Evolutionary conservation across 345 rosid species (phyloP).

Genomic region (Bretschneidera sinensis): DNA sequence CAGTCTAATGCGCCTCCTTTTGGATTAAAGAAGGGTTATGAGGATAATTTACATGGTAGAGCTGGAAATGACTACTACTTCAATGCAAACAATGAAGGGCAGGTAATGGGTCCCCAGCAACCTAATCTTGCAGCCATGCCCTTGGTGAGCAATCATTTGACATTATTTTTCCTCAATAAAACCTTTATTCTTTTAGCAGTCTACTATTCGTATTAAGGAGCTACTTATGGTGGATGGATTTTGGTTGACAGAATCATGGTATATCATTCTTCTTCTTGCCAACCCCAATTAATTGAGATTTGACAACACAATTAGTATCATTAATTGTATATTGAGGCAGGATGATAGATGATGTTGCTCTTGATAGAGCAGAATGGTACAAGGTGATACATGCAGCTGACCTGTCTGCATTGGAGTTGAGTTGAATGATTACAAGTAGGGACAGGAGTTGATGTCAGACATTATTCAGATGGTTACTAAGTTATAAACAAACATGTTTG

Average conservation of each 20-base stretch:
- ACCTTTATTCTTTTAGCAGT: neutral
- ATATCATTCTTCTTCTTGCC: neutral
- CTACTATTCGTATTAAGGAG: neutral
- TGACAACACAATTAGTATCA: no score
- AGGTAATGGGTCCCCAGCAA: slow-evolving; percentile 46
- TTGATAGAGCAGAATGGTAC: neutral
- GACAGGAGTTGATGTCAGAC: neutral
- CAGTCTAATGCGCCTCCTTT: slow-evolving; percentile 47
- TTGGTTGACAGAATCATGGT: neutral
- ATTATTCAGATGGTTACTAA: no score
- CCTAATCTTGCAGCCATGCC: slow-evolving; percentile 57
- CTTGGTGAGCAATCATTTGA: slow-evolving; percentile 46
- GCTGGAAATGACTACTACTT: slow-evolving; percentile 51
- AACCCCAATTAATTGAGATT: no score
- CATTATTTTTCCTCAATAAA: neutral
- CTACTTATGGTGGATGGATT: neutral
- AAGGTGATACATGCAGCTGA: neutral
- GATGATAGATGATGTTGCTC: neutral
- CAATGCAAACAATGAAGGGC: slow-evolving; percentile 50
- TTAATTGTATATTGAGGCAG: neutral
- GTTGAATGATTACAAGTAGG: neutral
- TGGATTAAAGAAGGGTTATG: slow-evolving; percentile 43
- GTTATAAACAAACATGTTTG: no score
- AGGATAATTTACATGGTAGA: slow-evolving; percentile 52
- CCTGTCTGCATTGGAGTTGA: neutral